These are phyloP conservation scores for Candida adriatica DNA, from an alignment of 805 yeast species.

Conservation along the genomic window DNA sequence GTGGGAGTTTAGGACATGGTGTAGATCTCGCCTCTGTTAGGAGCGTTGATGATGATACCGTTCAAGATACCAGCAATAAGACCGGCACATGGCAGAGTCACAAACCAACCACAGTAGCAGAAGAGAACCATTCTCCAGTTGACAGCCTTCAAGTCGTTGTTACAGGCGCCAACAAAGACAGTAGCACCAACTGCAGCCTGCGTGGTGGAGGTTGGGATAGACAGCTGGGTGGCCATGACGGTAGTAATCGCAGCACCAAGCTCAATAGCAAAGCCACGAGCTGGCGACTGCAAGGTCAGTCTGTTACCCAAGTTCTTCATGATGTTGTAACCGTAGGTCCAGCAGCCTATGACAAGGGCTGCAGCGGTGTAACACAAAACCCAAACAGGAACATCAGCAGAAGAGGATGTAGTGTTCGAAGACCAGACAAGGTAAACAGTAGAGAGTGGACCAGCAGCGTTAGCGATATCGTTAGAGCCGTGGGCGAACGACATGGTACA, in stretches of 20 bases:
- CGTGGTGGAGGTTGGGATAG: constrained; percentile 71
- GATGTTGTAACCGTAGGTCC: constrained; percentile 67
- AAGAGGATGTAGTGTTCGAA: constrained; percentile 34
- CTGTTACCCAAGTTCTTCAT: constrained; percentile 70
- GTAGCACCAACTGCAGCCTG: constrained; percentile 77
- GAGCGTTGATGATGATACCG: constrained; percentile 61
- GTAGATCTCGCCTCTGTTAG: constrained; percentile 35
- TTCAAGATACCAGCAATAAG: constrained; percentile 59
- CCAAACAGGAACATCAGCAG: constrained; percentile 66
- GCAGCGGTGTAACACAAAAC: constrained; percentile 61
- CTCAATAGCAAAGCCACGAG: constrained; percentile 73
- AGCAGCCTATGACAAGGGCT: constrained; percentile 58
- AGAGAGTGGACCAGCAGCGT: constrained; percentile 71
- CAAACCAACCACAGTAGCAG: constrained; percentile 67
- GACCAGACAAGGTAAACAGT: constrained; percentile 59
- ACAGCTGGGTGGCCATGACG: constrained; percentile 66
- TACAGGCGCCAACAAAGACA: constrained; percentile 69
- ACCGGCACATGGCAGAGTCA: constrained; percentile 72
- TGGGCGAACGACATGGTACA: constrained; percentile 78
- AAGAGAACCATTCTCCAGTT: constrained; percentile 74
- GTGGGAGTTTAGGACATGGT: neutral
- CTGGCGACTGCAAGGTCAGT: constrained; percentile 67
- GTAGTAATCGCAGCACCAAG: constrained; percentile 73
- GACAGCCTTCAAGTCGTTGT: constrained; percentile 52
- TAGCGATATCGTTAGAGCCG: constrained; percentile 75